Base-by-base conservation (phyloP, 495 filamentous ascomycete genomes). In the Podospora bellae-mahoneyi region DNA sequence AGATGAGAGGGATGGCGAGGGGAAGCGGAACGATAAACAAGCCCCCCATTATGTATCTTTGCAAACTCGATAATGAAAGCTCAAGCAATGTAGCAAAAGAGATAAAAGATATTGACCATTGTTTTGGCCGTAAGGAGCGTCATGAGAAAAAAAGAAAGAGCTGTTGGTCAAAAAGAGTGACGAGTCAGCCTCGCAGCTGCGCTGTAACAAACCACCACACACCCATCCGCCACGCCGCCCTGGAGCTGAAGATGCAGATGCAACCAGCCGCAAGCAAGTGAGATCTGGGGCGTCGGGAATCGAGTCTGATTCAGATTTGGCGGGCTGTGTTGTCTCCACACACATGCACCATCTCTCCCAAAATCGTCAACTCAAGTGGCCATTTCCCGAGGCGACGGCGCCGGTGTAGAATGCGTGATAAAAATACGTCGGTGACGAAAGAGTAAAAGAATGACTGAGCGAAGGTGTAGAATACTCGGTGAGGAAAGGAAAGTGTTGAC, bases 1-100 rank as follows among this genome's bases (percentile, higher is more conserved):
- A 2, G 15, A 63, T 62, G 63, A 69, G 67, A 7, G 64, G 26
- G 39, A 69, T 20, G 20, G 67, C 67, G 27, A 66, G 48, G 28
- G 61, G 64, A 26, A 66, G 39, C 10, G 66, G 69, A n/a, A 67
- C 55, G 6, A 64, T 55, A 15, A 60, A 53, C 2, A 64, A 19
- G 4, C 62, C 32, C 20, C 61, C 32, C 66, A 68, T 68, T 28
- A 39, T 57, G 28, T 39, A 39, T 39, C 23, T 23, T 23, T 23
- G 23, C 23, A 23, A 23, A 23, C 1, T 23, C 23, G 23, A 23
- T 23, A 23, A 23, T 23, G 23, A 23, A 23, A 23, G 23, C 23
- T 23, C 23, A 23, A 23, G 23, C 23, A 23, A 23, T 23, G 23
- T 23, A 23, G 23, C 23, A 23, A 23, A 32, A 32, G 30, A 32